Base-by-base conservation (phyloP, 2,329 filamentous ascomycete genomes). In the Dactylellina leptospora region DNA sequence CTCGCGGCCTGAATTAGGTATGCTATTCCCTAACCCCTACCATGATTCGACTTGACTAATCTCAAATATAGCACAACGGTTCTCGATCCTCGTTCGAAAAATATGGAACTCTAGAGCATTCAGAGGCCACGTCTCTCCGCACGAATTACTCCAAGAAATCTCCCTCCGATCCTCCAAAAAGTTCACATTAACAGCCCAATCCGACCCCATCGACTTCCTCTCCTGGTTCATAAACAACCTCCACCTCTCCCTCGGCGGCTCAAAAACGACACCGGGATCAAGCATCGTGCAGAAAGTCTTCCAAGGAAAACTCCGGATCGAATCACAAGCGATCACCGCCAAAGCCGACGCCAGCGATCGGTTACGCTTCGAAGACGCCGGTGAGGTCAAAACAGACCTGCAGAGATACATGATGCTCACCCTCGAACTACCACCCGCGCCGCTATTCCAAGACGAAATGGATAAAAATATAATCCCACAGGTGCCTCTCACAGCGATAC, bases 31-130 rank as follows among this genome's bases (percentile, higher is more conserved):
- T 13, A 27, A n/a, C 22, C 33, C 18, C 11, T 33, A 20, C 4
- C 16, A 6, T 16, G n/a, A 13, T 20, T n/a, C 3, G n/a, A 20
- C 1, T 13, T 10, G 33, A 2, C 53, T 66, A 28, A 61, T n/a
- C 3, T 38, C 23, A 1, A n/a, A 8, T 59, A 16, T 50, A 71
- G 75, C 74, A 44, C 75, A 95, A 79, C 87, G 95, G 9, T 93
- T 93, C 78, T 91, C 90, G 76, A 95, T 92, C 59, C 85, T 99
- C 18, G 87, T 97, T 71, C 90, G 95, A 79, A 99, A 99, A 82
- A 91, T 99, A 75, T 99, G 95, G 95, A 99, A 99, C 79, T 90
- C 93, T 1, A 89, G 91, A 76, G 93, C 95, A 8, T 99, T 99
- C 85, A 96, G 96, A 80, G 89, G 90, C 3, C 95, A 99, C 80